Evolutionary conservation across 257 asterid genomes (phyloP), one percentile per base, ranked within the genome.

Genomic region (Nicotiana otophora): DNA sequence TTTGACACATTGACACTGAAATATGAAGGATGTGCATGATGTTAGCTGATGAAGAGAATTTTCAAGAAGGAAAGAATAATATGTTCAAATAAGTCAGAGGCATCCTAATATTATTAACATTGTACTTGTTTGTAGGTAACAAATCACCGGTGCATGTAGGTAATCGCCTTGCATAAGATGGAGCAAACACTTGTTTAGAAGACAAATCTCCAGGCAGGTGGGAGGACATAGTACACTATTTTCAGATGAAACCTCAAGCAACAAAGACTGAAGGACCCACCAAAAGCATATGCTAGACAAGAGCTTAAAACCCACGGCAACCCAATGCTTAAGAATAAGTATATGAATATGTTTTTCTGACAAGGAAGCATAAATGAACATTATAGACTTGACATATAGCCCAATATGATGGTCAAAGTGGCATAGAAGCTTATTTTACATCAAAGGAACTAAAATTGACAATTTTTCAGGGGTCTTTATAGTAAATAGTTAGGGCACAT

Each of bases 1-100:
- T 81, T 83, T 81, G 83, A 83, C 75, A 81, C 93, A 89, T 90
- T 86, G 90, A 91, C 85, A 88, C 97, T 91, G 96, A 85, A 89
- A 87, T 79, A 14, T 81, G 68, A 77, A 42, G 30, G 76, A 62
- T 34, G 69, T 62, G 28, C 62, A 65, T 39, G 76, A 19, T 30
- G 80, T 17, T n/a, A 67, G 55, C 16, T 26, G 60, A 72, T n/a
- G 65, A 77, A 77, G 78, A 76, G 63, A 76, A 7, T 67, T 67
- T 12, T 6, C 31, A 12, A 23, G 19, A 30, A 30, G 39, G 39
- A 53, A 53, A 39, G 62, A 75, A 26, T 15, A 14, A 15, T 30
- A 3, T 42, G 62, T 57, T 57, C 62, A 57, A 57, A 17, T 5
- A 8, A n/a, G n/a, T 57, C 26, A 57, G 61, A 55, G 23, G 23